phyloP scores from a whole-genome alignment of 1,284 basidiomycete species.

The Naganishia albida region DNA sequence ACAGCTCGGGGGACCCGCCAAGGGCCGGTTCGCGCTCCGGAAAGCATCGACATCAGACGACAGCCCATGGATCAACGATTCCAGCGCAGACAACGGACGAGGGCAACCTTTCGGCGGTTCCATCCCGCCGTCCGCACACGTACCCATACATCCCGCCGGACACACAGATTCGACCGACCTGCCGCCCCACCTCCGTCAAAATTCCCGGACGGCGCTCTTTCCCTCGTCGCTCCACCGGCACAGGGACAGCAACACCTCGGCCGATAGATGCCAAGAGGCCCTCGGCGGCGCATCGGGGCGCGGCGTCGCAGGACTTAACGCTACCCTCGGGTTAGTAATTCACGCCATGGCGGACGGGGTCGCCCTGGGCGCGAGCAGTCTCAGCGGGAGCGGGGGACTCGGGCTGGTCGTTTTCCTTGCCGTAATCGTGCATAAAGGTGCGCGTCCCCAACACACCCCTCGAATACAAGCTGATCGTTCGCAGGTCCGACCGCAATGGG shows the following conservation, averaged over 20 bases:
- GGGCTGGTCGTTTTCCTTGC: conserved; percentile 84
- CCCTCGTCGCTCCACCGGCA: conserved; percentile 1
- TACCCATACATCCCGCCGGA: background rate
- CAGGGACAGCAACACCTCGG: background rate
- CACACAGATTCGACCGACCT: conserved; percentile 2
- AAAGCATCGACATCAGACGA: background rate
- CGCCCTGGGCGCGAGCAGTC: conserved; percentile 70
- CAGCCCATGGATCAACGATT: background rate
- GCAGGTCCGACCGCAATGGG: conserved; percentile 82
- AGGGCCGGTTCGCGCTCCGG: conserved; percentile 13
- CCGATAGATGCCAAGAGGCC: conserved; percentile 9
- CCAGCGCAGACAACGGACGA: background rate
- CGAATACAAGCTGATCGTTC: conserved; percentile 4
- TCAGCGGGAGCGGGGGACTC: conserved; percentile 53
- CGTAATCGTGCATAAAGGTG: conserved; percentile 84
- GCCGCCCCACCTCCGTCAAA: conserved; percentile 38
- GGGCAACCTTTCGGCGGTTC: conserved; percentile 5
- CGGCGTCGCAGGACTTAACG: conserved; percentile 57
- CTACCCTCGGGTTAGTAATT: conserved; percentile 79
- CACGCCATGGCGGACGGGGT: conserved; percentile 89
- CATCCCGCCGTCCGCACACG: background rate
- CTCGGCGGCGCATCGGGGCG: conserved; percentile 10
- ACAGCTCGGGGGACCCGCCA: background rate
- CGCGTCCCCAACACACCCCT: conserved; percentile 32
- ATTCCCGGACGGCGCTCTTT: conserved; percentile 45